Base-by-base conservation (phyloP, 2,329 filamentous ascomycete species). In the Tympanopsis confertula region DNA sequence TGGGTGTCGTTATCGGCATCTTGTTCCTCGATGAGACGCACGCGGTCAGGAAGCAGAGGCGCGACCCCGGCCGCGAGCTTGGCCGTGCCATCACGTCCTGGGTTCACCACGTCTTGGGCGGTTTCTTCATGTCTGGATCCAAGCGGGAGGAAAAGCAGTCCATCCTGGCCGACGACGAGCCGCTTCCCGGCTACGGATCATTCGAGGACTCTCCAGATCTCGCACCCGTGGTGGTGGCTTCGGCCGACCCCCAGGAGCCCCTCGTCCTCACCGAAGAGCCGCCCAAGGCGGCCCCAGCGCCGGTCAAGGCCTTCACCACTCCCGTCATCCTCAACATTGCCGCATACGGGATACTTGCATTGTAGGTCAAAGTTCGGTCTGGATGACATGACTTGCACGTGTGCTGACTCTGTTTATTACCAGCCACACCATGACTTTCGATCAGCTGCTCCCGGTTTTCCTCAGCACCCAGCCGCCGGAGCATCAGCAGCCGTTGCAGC, bases 1-100 rank as follows among this genome's bases (percentile, higher is more conserved):
- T 83, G 44, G 86, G 87, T 14, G 79, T 94, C 35, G 54, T 80
- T 3, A 71, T 91, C 38, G 88, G 88, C 14, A 66, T 93, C 39
- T 61, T 95, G 15, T 95, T 94, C 53, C 68, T 98, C 39, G 87
- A 96, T 55, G 91, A 98, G 63, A 96, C 91, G 1, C 91, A 98
- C 53, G 73, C 79, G 36, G 78, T 84, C 55, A 83, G 83, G 65
- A 93, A 84, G 62, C 59, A 78, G 46, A 70, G 78, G 40, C 75
- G 74, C 33, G 91, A 98, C 56, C 66, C 72, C 24, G 88, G 89
- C 4, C 59, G 83, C 13, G 82, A 89, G 53, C 52, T 86, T 17
- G 89, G 91, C 41, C 70, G 79, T 49, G 83, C 78, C 66, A 63
- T 96, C 26, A 45, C 75, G n/a, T 59, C 59, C 3, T 58, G 65